Percentiles rank a stretch among this genome's conserved stretches.
phyloP scores from a whole-genome alignment of 2,329 filamentous ascomycete species.

The Pyricularia grisea region DNA sequence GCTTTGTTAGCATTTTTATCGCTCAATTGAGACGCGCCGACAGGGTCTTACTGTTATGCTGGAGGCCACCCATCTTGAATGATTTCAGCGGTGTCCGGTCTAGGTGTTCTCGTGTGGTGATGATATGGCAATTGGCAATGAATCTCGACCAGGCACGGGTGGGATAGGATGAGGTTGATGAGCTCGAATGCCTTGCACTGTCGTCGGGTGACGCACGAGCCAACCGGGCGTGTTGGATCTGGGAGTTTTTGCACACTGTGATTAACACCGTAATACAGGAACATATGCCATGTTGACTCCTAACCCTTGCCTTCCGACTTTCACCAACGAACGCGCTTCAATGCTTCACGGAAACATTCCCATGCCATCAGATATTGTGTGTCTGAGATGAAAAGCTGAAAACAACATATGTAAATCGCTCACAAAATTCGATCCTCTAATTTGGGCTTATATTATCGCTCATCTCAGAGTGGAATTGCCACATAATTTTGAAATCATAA shows the following conservation, averaged over 20 bases:
- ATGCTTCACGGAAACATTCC: neutral
- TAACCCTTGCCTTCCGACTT: neutral
- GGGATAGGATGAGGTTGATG: neutral
- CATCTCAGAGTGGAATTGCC: neutral
- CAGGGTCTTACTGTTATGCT: conserved; percentile 30
- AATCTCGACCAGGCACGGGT: neutral
- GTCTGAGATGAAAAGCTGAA: neutral
- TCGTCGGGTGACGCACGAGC: neutral
- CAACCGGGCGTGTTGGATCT: neutral
- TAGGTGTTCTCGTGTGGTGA: neutral
- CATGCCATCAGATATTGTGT: neutral
- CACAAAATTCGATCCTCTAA: neutral
- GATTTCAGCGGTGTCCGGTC: neutral
- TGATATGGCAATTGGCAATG: neutral
- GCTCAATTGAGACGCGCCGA: conserved; percentile 6
- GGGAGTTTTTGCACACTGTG: neutral
- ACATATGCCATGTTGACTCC: neutral
- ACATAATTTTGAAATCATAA: neutral
- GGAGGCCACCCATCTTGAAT: conserved; percentile 31
- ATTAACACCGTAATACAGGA: neutral
- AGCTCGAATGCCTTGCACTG: neutral
- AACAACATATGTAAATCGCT: neutral
- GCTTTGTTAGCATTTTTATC: conserved; percentile 16
- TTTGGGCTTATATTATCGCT: neutral
- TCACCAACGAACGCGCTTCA: neutral